Conservation (phyloP, 768 basidiomycete genomes). For the Chlorophyllum brunneum region DNA sequence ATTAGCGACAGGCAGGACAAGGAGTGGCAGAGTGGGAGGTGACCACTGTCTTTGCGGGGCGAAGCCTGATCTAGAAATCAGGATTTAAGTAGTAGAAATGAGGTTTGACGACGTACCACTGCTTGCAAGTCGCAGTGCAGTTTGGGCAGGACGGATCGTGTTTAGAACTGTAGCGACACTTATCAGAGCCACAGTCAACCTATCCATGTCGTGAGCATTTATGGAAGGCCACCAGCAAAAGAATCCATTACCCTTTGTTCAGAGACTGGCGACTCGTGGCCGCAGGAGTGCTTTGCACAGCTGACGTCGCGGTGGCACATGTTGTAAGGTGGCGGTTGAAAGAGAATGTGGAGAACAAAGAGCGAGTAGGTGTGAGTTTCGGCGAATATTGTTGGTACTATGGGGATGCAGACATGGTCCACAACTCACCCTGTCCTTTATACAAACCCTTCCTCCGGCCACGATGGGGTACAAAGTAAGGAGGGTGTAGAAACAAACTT, state of each 20-base stretch:
- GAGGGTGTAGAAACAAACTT: neutral
- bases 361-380: too few relatives aligned
- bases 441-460: too few relatives aligned
- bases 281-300: constrained; percentile 34
- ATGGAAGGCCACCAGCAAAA: too few relatives aligned
- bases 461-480: neutral
- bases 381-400: neutral
- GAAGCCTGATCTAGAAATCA: constrained; percentile 19
- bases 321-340: neutral
- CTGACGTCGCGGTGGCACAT: constrained; percentile 45
- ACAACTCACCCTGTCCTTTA: neutral
- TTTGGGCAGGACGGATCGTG: constrained; percentile 31
- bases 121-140: constrained; percentile 36
- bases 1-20: constrained; percentile 16
- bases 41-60: constrained; percentile 23
- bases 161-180: constrained; percentile 39
- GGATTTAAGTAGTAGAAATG: neutral
- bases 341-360: neutral
- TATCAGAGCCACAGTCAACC: constrained; percentile 38
- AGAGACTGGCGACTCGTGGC: constrained; percentile 27
- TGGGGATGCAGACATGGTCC: neutral
- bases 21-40: constrained; percentile 14
- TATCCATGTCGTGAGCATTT: constrained; percentile 16
- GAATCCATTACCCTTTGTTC: constrained; percentile 20
- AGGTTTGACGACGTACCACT: constrained; percentile 25